phyloP scores from a whole-genome alignment of 1,284 basidiomycete species.

The Earliella scabrosa region DNA sequence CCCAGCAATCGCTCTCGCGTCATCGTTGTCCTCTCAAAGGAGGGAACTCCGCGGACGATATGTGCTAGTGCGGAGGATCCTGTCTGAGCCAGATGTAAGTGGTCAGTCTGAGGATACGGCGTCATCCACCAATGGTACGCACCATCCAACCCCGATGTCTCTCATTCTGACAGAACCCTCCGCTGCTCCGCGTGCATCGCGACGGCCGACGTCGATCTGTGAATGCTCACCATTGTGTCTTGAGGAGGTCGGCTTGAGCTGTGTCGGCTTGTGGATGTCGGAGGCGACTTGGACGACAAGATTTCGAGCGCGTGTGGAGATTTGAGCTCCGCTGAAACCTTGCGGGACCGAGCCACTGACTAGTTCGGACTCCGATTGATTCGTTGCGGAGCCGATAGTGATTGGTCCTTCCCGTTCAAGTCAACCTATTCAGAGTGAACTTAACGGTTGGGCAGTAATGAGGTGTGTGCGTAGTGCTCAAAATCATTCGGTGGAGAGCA shows the following conservation, averaged over 20 bases:
- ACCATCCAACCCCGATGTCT: slow-evolving; percentile 58
- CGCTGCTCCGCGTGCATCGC: slow-evolving; percentile 39
- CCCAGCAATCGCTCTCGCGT: slow-evolving; percentile 51
- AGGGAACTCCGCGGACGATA: slow-evolving; percentile 33
- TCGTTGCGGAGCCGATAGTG: too few relatives aligned
- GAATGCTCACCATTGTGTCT: slow-evolving; percentile 51
- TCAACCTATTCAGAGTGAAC: too few relatives aligned
- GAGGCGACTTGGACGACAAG: too few relatives aligned
- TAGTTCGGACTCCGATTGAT: too few relatives aligned
- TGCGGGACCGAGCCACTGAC: too few relatives aligned
- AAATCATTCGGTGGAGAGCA: too few relatives aligned
- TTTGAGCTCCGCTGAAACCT: too few relatives aligned
- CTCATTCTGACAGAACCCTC: slow-evolving; percentile 28
- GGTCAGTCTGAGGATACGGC: slow-evolving; percentile 22
- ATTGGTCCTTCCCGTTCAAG: too few relatives aligned
- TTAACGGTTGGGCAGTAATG: too few relatives aligned
- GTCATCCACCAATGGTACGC: slow-evolving; percentile 48
- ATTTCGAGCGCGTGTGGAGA: too few relatives aligned
- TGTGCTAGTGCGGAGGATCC: slow-evolving; percentile 32
- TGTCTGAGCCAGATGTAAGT: slow-evolving; percentile 15
- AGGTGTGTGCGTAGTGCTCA: too few relatives aligned
- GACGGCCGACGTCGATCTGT: slow-evolving; percentile 17
- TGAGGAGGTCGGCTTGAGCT: slow-evolving; percentile 25
- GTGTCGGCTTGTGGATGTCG: slow-evolving; percentile 40
- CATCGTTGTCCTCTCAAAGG: slow-evolving; percentile 21